A percentile compares a stretch with the other conserved stretches of the same genome.
phyloP scores from a whole-genome alignment of 805 yeast species.

The Ogataea haglerorum region DNA sequence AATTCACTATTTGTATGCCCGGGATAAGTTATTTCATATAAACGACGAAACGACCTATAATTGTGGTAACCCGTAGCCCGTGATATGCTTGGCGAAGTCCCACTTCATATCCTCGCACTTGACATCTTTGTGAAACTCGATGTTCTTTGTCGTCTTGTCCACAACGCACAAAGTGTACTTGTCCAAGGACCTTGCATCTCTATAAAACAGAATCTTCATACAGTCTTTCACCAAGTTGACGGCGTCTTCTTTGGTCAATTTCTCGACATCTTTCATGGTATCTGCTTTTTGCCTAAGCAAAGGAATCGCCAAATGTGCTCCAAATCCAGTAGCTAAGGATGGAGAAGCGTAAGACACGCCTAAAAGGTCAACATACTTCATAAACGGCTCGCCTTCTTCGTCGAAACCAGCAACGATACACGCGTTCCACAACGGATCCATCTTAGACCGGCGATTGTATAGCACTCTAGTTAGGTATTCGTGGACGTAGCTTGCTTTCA shows the following conservation, averaged over 20 bases:
- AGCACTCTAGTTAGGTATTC: conserved; percentile 81
- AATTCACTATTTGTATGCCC: conserved; percentile 51
- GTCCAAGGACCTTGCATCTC: conserved; percentile 94
- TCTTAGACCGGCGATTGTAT: conserved; percentile 84
- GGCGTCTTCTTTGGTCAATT: conserved; percentile 72
- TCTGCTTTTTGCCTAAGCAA: conserved; percentile 82
- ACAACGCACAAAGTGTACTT: conserved; percentile 78
- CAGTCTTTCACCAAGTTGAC: conserved; percentile 72
- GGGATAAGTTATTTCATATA: conserved; percentile 44
- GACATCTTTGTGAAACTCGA: conserved; percentile 55
- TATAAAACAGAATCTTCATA: conserved; percentile 91
- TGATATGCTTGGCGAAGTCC: conserved; percentile 84
- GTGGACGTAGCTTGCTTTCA: conserved; percentile 85
- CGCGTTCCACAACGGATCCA: conserved; percentile 97
- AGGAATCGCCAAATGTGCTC: conserved; percentile 92
- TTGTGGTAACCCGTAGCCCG: conserved; percentile 71
- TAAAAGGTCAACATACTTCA: conserved; percentile 82
- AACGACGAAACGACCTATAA: conserved; percentile 15
- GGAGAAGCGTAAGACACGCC: conserved; percentile 92
- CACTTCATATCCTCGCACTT: conserved; percentile 76
- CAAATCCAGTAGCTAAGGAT: conserved; percentile 93
- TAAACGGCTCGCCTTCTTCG: conserved; percentile 63
- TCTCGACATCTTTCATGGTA: conserved; percentile 67
- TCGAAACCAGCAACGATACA: conserved; percentile 86
- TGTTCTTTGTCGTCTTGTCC: conserved; percentile 55